Base-by-base conservation (phyloP, 2,329 filamentous ascomycete genomes). In the Ceratocystis huliohia region DNA sequence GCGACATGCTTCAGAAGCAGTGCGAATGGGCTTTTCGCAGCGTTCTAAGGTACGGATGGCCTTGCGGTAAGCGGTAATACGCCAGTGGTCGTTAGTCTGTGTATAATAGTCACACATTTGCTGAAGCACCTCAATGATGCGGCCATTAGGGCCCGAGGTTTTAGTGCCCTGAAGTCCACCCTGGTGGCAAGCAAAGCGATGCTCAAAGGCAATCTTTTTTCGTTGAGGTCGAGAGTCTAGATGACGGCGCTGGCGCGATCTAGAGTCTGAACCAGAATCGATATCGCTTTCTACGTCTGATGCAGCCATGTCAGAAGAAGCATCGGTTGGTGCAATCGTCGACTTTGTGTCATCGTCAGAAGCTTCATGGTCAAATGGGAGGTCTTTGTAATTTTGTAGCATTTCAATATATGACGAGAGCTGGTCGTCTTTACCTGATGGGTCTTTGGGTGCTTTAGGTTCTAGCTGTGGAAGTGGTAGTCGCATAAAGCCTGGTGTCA, bases 71-170 rank as follows among this genome's bases (percentile, higher is more conserved):
- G 88, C 86, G 0, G 82, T 77, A 0, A 81, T 81, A 2, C 91
- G 84, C 88, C 89, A 96, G 45, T 84, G 81, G 71, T 96, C 91
- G 48, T 85, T 81, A n/a, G 83, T 84, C 5, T 86, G 81, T 3
- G 82, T 82, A 73, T 96, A 96, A 74, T 93, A 88, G 65, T 86
- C 82, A 53, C 84, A 81, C 89, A 96, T 91, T 70, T 88, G 80
- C 71, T 91, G 83, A 4, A 96, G 78, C 1, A 94, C 78, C 61
- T 88, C 82, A 63, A 96, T 91, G 0, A 89, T 95, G 13, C 82
- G 78, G 1, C 79, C 77, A 73, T 96, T 97, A 0, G 90, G 89
- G 70, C 88, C 89, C 13, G 77, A 73, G 0, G 75, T 72, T 15
- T 75, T 73, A 3, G 73, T 73, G 44, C 78, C 75, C 63, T 75